Percentiles rank a stretch among this genome's conserved stretches.
These are phyloP conservation scores for Rhazya stricta DNA, from an alignment of 257 asterid species.

Conservation along the genomic window DNA sequence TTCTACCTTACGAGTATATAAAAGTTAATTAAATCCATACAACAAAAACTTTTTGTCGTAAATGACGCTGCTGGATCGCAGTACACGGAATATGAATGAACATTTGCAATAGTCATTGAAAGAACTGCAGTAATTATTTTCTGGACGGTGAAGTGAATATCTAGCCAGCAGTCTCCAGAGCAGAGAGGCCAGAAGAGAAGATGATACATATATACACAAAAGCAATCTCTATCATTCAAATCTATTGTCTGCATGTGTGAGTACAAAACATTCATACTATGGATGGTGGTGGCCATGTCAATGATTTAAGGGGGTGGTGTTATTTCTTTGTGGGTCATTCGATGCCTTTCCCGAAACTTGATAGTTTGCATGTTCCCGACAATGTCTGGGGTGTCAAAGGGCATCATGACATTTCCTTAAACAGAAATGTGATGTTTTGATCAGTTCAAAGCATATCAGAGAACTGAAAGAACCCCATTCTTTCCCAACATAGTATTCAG, in stretches of 20 bases:
- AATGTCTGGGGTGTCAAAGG: constrained; percentile 56
- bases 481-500: constrained; percentile 31
- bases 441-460: constrained; percentile 34
- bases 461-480: constrained; percentile 32
- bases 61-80: not conserved
- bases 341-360: constrained; percentile 51
- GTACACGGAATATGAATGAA: not conserved
- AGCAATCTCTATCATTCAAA: constrained; percentile 15
- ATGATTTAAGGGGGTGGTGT: constrained; percentile 29
- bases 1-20: too few species aligned
- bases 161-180: not conserved
- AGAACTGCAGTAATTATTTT: not conserved
- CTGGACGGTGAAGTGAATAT: not conserved
- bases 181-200: not conserved
- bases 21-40: too few species aligned
- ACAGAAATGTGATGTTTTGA: constrained; percentile 27
- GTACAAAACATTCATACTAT: constrained; percentile 2
- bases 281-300: constrained; percentile 15
- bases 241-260: constrained; percentile 8
- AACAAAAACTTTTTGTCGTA: too few species aligned
- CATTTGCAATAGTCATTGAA: not conserved
- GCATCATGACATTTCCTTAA: constrained; percentile 59
- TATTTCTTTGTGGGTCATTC: constrained; percentile 30
- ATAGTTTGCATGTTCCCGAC: constrained; percentile 96
- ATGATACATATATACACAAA: not conserved